Base-by-base conservation (phyloP, 805 yeast species). In the Candida krabiensis region DNA sequence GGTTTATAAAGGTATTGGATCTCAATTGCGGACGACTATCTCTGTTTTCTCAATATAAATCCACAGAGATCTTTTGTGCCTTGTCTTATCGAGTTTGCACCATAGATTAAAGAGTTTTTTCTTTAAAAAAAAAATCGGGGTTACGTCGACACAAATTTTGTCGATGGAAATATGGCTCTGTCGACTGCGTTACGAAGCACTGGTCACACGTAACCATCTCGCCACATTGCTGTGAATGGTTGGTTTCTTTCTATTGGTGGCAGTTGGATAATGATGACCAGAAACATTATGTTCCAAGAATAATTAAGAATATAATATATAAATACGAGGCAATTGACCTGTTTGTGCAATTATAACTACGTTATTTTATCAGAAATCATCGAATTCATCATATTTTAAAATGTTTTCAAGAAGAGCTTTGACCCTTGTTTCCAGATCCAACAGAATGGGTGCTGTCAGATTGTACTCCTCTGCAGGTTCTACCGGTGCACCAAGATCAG, bases 401-500 rank as follows among this genome's bases (percentile, higher is more conserved):
- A 62, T 63, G 67, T 58, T 60, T 35, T 53, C 69, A 41, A 70
- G 71, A 58, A 69, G 71, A 58, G 66, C 66, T 38, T 38, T 61
- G 39, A 49, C 61, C 34, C 46, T 69, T 16, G 52, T 59, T 37
- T 43, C 60, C 47, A 55, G 60, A 47, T 37, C 58, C 34, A 46
- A 42, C 49, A 50, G 57, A 41, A 38, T 54, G 25, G 30, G 52
- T 30, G 51, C 58, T 28, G 49, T 56, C 46, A 68, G 75, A 56
- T 52, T 53, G 48, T 67, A 64, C 63, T 36, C 78, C 40, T 8
- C 41, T 24, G 87, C 75, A 52, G 85, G 85, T 38, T 71, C 81
- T 50, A 71, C 81, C 35, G 85, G 85, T 47, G 65, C 80, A 28
- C 70, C 76, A 44, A 75, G 85, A 55, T 63, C 74, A 34, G 73